phyloP scores from a whole-genome alignment of 495 filamentous ascomycete genomes.

The Talaromyces wortmannii region DNA sequence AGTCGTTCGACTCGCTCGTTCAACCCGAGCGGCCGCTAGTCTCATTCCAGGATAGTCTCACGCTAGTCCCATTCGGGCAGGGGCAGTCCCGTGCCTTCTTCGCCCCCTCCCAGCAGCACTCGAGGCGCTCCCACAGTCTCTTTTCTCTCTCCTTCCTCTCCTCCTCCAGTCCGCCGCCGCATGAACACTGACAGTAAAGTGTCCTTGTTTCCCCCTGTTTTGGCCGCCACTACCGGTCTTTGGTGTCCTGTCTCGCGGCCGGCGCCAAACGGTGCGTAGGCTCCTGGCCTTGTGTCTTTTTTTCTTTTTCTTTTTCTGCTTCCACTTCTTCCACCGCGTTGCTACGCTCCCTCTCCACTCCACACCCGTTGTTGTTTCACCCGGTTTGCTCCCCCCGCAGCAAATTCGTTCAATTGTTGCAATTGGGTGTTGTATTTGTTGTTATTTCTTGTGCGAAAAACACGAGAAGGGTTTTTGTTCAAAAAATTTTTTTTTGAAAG shows the following conservation, averaged over 20 bases:
- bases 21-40: too few relatives aligned
- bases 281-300: constrained; percentile 35
- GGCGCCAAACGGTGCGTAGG: constrained; percentile 51
- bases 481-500: too few relatives aligned
- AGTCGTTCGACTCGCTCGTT: too few relatives aligned
- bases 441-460: too few relatives aligned
- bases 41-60: too few relatives aligned
- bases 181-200: constrained; percentile 48
- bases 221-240: constrained; percentile 49
- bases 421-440: not conserved
- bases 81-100: constrained; percentile 19
- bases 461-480: too few relatives aligned
- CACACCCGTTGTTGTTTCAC: not conserved
- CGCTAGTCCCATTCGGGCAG: not conserved
- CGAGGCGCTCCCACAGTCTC: too few relatives aligned
- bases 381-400: not conserved
- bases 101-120: constrained; percentile 22
- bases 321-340: constrained; percentile 9
- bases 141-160: constrained; percentile 19
- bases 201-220: constrained; percentile 27
- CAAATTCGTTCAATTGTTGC: not conserved
- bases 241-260: constrained; percentile 51
- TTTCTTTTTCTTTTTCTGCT: constrained; percentile 16
- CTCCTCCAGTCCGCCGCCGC: constrained; percentile 11
- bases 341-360: not conserved